A percentile compares a stretch with the other conserved stretches of the same genome.
Evolutionary conservation across 768 basidiomycete genomes (phyloP).

Genomic region (Boletus huronensis): DNA sequence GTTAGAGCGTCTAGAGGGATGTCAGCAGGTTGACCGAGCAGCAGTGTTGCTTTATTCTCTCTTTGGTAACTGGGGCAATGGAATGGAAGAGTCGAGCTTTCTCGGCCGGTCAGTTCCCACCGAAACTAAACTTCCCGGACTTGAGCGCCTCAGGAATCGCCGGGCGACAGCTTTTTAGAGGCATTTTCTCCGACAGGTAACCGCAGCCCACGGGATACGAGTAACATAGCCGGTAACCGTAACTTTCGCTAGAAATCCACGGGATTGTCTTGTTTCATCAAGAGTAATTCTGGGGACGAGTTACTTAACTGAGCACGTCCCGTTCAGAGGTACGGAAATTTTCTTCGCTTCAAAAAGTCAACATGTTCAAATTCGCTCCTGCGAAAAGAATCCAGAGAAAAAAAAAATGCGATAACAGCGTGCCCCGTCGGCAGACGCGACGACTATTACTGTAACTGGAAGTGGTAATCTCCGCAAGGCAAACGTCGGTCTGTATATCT

Average conservation of each 20-base stretch:
- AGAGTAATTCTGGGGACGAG: neutral
- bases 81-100: slow-evolving; percentile 29
- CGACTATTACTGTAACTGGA: slow-evolving; percentile 7
- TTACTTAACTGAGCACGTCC: neutral
- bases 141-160: slow-evolving; percentile 15
- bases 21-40: slow-evolving; percentile 22
- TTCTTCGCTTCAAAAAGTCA: slow-evolving; percentile 6
- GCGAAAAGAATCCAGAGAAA: slow-evolving; percentile 7
- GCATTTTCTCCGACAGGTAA: slow-evolving; percentile 9
- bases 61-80: slow-evolving; percentile 33
- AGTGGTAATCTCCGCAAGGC: slow-evolving; percentile 6
- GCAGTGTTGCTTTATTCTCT: slow-evolving; percentile 32
- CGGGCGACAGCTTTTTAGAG: slow-evolving; percentile 6
- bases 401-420: slow-evolving; percentile 18
- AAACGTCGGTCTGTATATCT: slow-evolving; percentile 8
- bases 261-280: slow-evolving; percentile 7
- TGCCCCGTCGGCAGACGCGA: slow-evolving; percentile 16
- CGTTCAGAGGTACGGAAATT: neutral
- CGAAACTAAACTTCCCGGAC: slow-evolving; percentile 16
- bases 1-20: slow-evolving; percentile 26
- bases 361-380: neutral
- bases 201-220: slow-evolving; percentile 5
- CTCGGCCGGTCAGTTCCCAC: slow-evolving; percentile 30
- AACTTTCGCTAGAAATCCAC: slow-evolving; percentile 5
- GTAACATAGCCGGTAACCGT: slow-evolving; percentile 7